A percentile compares a stretch with the other conserved stretches of the same genome.
Evolutionary conservation across 2,329 filamentous ascomycete species (phyloP).

Genomic region (Aspergillus chevalieri): DNA sequence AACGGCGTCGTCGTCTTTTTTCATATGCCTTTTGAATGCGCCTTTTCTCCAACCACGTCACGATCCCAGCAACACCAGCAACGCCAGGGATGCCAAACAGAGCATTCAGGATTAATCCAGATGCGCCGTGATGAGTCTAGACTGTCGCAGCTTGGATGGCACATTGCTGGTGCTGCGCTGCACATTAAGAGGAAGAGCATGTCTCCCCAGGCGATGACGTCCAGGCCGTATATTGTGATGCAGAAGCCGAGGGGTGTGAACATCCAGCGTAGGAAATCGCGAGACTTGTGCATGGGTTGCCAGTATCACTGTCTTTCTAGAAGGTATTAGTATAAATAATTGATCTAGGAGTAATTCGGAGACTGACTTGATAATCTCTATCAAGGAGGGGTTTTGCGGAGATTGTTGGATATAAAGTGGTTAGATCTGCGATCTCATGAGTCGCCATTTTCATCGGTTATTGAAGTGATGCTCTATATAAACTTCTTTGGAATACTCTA

Average conservation of each 20-base stretch:
- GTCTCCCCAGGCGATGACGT: slow-evolving; percentile 81
- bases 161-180: slow-evolving; percentile 56
- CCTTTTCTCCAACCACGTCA: neutral
- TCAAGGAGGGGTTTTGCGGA: no score
- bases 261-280: slow-evolving; percentile 50
- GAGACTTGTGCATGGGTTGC: neutral
- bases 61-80: neutral
- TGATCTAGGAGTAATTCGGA: no score
- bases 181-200: slow-evolving; percentile 84
- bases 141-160: slow-evolving; percentile 59
- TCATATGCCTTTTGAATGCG: neutral
- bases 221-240: slow-evolving; percentile 71
- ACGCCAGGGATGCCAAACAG: slow-evolving; percentile 81
- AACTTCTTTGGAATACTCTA: no score
- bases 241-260: slow-evolving; percentile 69
- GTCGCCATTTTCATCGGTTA: no score
- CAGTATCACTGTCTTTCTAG: no score
- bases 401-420: no score
- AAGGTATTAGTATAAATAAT: no score
- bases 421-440: no score
- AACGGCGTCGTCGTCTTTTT: no score
- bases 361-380: no score
- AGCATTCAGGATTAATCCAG: slow-evolving; percentile 76
- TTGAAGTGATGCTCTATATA: no score
- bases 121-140: slow-evolving; percentile 69